A percentile compares a stretch with the other conserved stretches of the same genome.
Conservation (phyloP, 176 grass and related monocot species). For the Triticum urartu region DNA sequence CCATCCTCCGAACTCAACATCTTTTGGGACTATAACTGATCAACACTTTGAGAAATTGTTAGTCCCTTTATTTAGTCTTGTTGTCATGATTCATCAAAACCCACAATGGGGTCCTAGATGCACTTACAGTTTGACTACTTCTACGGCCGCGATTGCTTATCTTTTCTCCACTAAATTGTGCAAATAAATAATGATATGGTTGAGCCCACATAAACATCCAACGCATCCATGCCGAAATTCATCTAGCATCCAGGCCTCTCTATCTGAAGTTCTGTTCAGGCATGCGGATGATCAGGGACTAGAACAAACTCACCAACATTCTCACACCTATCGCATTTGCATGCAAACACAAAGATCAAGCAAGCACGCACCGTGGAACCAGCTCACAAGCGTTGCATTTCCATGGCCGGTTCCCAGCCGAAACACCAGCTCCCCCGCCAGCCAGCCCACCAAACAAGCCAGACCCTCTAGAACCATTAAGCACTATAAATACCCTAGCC, state of each 20-base stretch:
- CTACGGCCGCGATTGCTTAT: too few relatives aligned
- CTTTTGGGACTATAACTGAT: too few relatives aligned
- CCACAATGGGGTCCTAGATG: too few relatives aligned
- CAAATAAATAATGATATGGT: too few relatives aligned
- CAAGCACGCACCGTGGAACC: not conserved
- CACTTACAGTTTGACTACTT: too few relatives aligned
- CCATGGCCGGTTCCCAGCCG: not conserved
- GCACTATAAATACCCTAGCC: conserved; percentile 15
- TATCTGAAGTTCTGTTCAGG: not conserved
- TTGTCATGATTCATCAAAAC: too few relatives aligned
- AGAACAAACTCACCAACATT: not conserved
- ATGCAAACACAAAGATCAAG: not conserved
- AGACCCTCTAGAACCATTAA: not conserved
- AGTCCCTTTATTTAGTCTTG: too few relatives aligned
- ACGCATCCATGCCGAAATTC: not conserved
- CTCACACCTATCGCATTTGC: not conserved
- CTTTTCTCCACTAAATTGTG: too few relatives aligned
- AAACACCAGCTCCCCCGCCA: not conserved
- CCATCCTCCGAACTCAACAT: too few relatives aligned
- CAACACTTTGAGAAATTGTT: too few relatives aligned
- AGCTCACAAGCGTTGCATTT: conserved; percentile 15
- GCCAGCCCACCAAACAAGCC: not conserved
- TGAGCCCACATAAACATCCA: too few relatives aligned
- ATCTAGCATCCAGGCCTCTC: not conserved
- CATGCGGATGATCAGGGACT: not conserved